A percentile compares a stretch with the other conserved stretches of the same genome.
Conservation (phyloP, 495 filamentous ascomycete genomes). For the Geoglossum glabrum region DNA sequence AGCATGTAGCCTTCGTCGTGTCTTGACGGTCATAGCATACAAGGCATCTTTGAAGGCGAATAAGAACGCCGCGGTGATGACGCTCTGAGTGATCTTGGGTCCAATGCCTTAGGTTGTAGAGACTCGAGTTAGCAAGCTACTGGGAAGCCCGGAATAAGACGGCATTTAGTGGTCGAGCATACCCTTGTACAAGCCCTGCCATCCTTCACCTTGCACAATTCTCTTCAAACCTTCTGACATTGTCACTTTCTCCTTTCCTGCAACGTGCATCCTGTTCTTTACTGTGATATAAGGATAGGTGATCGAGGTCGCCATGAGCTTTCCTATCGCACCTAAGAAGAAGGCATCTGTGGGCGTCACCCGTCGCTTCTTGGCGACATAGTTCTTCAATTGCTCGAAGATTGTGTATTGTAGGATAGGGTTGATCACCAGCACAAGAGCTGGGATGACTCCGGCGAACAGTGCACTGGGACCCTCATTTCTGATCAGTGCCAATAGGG, state of each 20-base stretch:
- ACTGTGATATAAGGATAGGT: slow-evolving; percentile 98
- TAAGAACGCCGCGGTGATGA: slow-evolving; percentile 85
- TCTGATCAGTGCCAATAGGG: slow-evolving; percentile 50
- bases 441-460: slow-evolving; percentile 83
- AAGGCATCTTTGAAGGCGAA: slow-evolving; percentile 95
- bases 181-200: slow-evolving; percentile 81
- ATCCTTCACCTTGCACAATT: slow-evolving; percentile 76
- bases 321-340: slow-evolving; percentile 77
- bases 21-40: slow-evolving; percentile 38
- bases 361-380: slow-evolving; percentile 40
- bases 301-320: slow-evolving; percentile 77
- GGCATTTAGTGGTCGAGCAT: not conserved
- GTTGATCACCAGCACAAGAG: slow-evolving; percentile 86
- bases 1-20: slow-evolving; percentile 27
- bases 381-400: slow-evolving; percentile 88
- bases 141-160: not conserved
- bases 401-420: slow-evolving; percentile 97
- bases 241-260: slow-evolving; percentile 48
- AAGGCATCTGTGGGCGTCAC: slow-evolving; percentile 78
- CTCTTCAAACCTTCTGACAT: slow-evolving; percentile 53
- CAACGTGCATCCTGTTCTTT: slow-evolving; percentile 92
- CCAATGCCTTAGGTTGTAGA: slow-evolving; percentile 45
- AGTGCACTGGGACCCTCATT: slow-evolving; percentile 68
- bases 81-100: slow-evolving; percentile 89
- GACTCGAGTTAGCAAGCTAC: not conserved